Evolutionary conservation across 164 flowering plant genomes (phyloP).

Genomic region (Vitis riparia): DNA sequence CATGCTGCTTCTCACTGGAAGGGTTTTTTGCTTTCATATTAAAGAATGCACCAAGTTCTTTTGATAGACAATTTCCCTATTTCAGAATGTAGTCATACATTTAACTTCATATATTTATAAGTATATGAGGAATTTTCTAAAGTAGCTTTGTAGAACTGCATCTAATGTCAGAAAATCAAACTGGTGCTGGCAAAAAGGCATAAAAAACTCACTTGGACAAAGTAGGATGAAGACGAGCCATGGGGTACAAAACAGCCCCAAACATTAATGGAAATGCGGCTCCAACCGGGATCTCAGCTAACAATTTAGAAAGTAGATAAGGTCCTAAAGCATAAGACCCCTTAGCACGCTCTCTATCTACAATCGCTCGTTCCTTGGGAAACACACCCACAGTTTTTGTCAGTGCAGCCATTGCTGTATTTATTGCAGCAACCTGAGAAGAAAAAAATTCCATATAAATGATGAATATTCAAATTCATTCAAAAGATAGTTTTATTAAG

Average conservation of each 20-base stretch:
- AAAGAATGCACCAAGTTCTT: too few relatives aligned
- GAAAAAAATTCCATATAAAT: neutral
- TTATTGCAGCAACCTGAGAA: slow-evolving; percentile 90
- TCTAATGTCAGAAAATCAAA: neutral
- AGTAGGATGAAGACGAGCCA: slow-evolving; percentile 93
- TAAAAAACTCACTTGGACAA: slow-evolving; percentile 54
- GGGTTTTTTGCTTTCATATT: too few relatives aligned
- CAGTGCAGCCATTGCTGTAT: slow-evolving; percentile 99
- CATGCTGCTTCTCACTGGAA: too few relatives aligned
- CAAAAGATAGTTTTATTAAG: too few relatives aligned
- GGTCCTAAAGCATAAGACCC: slow-evolving; percentile 90
- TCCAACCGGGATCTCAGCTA: slow-evolving; percentile 93
- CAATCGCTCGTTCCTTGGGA: slow-evolving; percentile 93
- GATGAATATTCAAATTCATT: neutral
- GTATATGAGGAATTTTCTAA: neutral
- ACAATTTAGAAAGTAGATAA: slow-evolving; percentile 80
- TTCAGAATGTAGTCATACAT: too few relatives aligned
- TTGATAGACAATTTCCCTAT: too few relatives aligned
- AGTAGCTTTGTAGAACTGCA: neutral
- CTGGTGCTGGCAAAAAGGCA: neutral
- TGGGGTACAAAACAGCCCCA: slow-evolving; percentile 89
- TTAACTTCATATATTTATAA: too few relatives aligned
- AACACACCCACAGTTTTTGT: slow-evolving; percentile 94
- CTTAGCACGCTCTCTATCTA: slow-evolving; percentile 90
- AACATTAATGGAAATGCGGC: slow-evolving; percentile 95